Base-by-base conservation (phyloP, 305 asterid genomes). In the Rubia peregrina region DNA sequence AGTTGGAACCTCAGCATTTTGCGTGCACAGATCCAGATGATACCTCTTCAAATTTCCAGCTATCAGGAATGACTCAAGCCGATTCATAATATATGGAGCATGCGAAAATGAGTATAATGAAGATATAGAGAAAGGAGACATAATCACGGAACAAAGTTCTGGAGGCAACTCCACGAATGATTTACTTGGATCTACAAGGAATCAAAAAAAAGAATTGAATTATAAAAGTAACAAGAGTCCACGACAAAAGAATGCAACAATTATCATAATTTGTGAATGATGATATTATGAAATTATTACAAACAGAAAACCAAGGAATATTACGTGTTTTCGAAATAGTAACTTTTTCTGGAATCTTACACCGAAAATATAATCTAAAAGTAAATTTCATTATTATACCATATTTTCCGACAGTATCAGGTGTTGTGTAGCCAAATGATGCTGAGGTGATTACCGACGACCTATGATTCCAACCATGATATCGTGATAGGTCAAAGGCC, bases 41-140 rank as follows among this genome's bases (percentile, higher is more conserved):
- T 88, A 79, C 51, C 75, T 82, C 61, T 81, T 89, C 84, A 90
- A 77, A 80, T 77, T 80, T 57, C 83, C 71, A 49, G 97, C 97
- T 42, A 88, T 13, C 40, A 93, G 85, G 77, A 89, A 76, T 5
- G 96, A 89, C 87, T 89, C 96, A 24, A 93, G 72, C 71, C 96
- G 84, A 75, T 89, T 95, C 96, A 93, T 85, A 46, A 89, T 71
- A 4, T 89, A 91, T 9, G 96, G 95, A 67, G 84, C 79, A 75
- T 73, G 85, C 1, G 95, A 77, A 79, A 88, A 93, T 4, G 98
- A 75, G 77, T 82, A 85, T 43, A 89, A 38, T 10, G 92, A 81
- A n/a, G 85, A 82, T 7, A 82, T 57, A 6, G 91, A 79, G 59
- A 89, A 59, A 14, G 92, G 95, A 6, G 96, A 79, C 95, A 89